Conservation (phyloP, 345 rosid species). For the Heritiera littoralis region DNA sequence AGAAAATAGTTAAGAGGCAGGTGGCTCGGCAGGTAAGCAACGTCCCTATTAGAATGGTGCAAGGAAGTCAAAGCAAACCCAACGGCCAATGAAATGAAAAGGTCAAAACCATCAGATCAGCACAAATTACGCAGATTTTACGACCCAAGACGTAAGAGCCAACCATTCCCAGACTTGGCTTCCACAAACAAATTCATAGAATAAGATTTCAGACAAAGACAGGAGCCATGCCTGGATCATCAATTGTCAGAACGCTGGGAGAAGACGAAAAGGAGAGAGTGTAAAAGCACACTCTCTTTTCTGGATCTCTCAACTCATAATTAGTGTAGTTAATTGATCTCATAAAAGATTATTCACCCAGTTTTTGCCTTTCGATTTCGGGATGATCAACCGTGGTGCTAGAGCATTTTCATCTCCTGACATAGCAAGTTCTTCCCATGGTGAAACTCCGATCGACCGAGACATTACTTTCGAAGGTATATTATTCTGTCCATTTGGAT, state of each 20-base stretch:
- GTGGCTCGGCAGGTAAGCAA: not conserved
- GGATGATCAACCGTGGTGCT: not conserved
- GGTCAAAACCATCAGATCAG: not conserved
- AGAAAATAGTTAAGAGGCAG: not conserved
- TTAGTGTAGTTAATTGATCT: too few relatives aligned
- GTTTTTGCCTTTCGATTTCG: not conserved
- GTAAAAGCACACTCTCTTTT: constrained; percentile 31
- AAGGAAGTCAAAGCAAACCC: constrained; percentile 1
- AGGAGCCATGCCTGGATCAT: not conserved
- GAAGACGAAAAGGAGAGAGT: constrained; percentile 22
- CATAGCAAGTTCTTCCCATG: constrained; percentile 18
- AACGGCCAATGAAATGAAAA: not conserved
- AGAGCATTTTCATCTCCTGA: constrained; percentile 58
- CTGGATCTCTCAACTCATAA: constrained; percentile 18
- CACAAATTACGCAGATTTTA: not conserved
- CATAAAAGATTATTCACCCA: not conserved
- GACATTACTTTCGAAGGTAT: not conserved
- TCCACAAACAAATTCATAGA: not conserved
- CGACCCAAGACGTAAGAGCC: not conserved
- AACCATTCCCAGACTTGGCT: not conserved
- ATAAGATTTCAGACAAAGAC: not conserved
- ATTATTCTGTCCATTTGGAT: too few relatives aligned
- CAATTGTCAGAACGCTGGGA: not conserved
- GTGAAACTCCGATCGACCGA: too few relatives aligned
- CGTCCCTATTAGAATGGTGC: not conserved